Evolutionary conservation across 805 yeast species (phyloP), one percentile per base, ranked within the genome.

Genomic region (Starmerella bombicola): DNA sequence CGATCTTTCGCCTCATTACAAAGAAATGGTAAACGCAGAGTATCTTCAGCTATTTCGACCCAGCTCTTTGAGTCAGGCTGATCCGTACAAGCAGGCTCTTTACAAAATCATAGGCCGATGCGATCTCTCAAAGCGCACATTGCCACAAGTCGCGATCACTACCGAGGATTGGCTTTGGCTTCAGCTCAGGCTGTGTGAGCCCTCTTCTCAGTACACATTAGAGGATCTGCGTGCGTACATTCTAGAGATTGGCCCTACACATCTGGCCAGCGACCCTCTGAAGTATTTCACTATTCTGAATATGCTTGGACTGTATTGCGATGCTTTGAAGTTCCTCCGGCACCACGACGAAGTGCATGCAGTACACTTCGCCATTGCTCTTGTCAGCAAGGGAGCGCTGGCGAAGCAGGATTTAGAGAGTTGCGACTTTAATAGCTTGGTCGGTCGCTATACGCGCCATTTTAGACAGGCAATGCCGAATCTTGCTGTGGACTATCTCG

Each of bases 81-180:
- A 91, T 61, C 95, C 96, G 4, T 91, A 72, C 64, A 78, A 86
- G 57, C 80, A 78, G 57, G 91, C 95, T 0, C 79, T 85, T 5
- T 91, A 83, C 64, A 88, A 91, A 61, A 70, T 91, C 20, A 71
- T 88, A 43, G 97, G 97, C n/a, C 78, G 91, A 59, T 84, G 95
- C 60, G 74, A 70, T 78, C 77, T 63, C 56, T 29, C 41, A 28
- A 79, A 55, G 66, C 80, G 35, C 68, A 77, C 59, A 75, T 76
- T 59, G 64, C 72, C 47, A 63, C 86, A 52, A 75, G 76, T 88
- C 23, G 71, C 80, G 29, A 62, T 76, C 28, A 81, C 93, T 43
- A 73, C 86, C 35, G 97, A 88, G 60, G 97, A 88, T 62, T 88
- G 97, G 97, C 60, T 88, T 37, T 88, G 98, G 98, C 74, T 81